These are phyloP conservation scores for Beauveria varroae DNA, from an alignment of 2,329 filamentous ascomycete species.

Conservation along the genomic window DNA sequence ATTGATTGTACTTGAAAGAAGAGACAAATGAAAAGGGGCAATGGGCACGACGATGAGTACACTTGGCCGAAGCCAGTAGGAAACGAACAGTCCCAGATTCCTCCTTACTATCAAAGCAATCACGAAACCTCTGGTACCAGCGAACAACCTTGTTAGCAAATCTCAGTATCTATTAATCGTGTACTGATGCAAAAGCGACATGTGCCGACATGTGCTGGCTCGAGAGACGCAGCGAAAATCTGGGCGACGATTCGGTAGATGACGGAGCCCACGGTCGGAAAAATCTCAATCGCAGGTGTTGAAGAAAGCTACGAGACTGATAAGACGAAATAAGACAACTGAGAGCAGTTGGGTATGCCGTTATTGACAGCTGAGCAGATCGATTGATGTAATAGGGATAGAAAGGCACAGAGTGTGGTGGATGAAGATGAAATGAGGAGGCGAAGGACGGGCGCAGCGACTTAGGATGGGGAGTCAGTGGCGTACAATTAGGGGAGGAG, in stretches of 20 bases:
- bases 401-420: not conserved
- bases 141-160: slow-evolving; percentile 7
- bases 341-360: not conserved
- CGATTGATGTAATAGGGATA: not conserved
- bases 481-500: not conserved
- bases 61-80: slow-evolving; percentile 29
- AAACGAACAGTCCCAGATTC: slow-evolving; percentile 24
- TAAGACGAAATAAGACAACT: not conserved
- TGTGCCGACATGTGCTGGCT: not conserved
- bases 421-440: slow-evolving; percentile 2
- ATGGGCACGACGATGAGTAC: slow-evolving; percentile 31
- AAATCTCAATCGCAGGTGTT: not conserved
- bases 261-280: not conserved
- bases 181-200: not conserved
- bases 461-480: not conserved
- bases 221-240: not conserved
- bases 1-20: slow-evolving; percentile 42
- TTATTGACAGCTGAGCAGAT: not conserved
- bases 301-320: not conserved
- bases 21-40: slow-evolving; percentile 26
- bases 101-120: slow-evolving; percentile 23
- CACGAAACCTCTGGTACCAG: slow-evolving; percentile 7
- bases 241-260: not conserved
- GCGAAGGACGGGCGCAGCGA: not conserved
- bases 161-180: slow-evolving; percentile 8